Evolutionary conservation across 2,329 filamentous ascomycete genomes (phyloP).

Genomic region (Alternaria sp.): DNA sequence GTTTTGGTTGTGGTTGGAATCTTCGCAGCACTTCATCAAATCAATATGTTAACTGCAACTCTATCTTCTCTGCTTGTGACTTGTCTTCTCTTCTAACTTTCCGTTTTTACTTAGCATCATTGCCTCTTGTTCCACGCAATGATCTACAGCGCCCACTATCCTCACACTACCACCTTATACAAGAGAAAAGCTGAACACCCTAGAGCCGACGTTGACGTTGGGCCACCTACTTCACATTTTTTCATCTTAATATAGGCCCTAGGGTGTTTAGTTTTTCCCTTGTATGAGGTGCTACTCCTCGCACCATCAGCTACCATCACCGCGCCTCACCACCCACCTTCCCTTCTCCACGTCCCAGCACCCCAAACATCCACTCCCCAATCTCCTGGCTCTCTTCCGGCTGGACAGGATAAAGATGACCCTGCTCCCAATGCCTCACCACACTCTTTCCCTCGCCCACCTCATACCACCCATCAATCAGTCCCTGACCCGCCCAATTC

Average conservation of each 20-base stretch:
- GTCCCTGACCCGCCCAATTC: conserved; percentile 37
- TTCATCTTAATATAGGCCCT: no score
- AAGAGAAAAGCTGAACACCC: no score
- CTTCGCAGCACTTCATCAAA: not conserved
- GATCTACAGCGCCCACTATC: no score
- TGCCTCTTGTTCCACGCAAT: not conserved
- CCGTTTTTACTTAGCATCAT: no score
- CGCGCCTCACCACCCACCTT: not conserved
- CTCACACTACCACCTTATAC: not conserved
- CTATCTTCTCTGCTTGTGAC: not conserved
- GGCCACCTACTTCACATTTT: no score
- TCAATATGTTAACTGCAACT: not conserved
- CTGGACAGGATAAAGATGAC: conserved; percentile 45
- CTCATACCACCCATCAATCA: conserved; percentile 40
- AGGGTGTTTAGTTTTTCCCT: no score
- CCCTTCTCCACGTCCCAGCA: conserved; percentile 1
- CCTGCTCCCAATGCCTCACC: conserved; percentile 38
- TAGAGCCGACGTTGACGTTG: no score
- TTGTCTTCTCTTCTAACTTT: not conserved
- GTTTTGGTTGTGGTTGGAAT: not conserved
- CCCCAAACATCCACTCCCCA: conserved; percentile 30
- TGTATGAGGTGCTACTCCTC: not conserved
- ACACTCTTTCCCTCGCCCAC: conserved; percentile 30
- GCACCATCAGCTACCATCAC: not conserved
- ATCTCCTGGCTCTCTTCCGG: conserved; percentile 41